Evolutionary conservation across 352 stramenopile genomes (phyloP).

Genomic region (Aphanomyces astaci): DNA sequence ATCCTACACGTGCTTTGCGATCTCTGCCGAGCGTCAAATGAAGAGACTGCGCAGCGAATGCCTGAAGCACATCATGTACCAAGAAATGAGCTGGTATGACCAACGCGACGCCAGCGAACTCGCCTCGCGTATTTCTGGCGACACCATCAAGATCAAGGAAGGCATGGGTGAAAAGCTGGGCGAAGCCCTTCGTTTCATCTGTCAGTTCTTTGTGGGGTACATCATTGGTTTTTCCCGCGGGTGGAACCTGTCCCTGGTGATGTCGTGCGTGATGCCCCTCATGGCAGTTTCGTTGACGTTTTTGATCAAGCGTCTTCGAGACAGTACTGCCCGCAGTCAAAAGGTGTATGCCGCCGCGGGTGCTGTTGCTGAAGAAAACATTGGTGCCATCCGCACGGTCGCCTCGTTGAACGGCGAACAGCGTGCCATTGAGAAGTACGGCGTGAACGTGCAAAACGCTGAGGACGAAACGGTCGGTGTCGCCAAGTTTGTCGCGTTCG

Average conservation of each 20-base stretch:
- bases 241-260: conserved; percentile 40
- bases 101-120: conserved; percentile 30
- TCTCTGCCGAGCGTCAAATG: conserved; percentile 38
- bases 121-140: conserved; percentile 30
- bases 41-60: conserved; percentile 31
- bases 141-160: conserved; percentile 42
- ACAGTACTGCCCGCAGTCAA: conserved; percentile 28
- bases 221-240: conserved; percentile 35
- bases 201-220: conserved; percentile 33
- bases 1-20: conserved; percentile 32
- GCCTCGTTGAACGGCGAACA: conserved; percentile 36
- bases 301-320: conserved; percentile 32
- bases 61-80: conserved; percentile 36
- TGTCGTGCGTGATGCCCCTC: conserved; percentile 34
- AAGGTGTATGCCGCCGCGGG: conserved; percentile 41
- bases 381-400: conserved; percentile 37
- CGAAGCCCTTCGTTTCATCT: conserved; percentile 30
- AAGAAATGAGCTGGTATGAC: conserved; percentile 47
- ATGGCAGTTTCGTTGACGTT: conserved; percentile 30
- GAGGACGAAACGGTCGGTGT: conserved; percentile 35
- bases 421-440: conserved; percentile 35
- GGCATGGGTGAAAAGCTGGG: conserved; percentile 39
- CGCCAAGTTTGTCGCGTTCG: conserved; percentile 29
- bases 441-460: conserved; percentile 25
- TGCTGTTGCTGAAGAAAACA: conserved; percentile 39